Percentiles rank a stretch among this genome's conserved stretches.
Evolutionary conservation across 768 basidiomycete species (phyloP).

Genomic region (Leucocoprinus sp.): DNA sequence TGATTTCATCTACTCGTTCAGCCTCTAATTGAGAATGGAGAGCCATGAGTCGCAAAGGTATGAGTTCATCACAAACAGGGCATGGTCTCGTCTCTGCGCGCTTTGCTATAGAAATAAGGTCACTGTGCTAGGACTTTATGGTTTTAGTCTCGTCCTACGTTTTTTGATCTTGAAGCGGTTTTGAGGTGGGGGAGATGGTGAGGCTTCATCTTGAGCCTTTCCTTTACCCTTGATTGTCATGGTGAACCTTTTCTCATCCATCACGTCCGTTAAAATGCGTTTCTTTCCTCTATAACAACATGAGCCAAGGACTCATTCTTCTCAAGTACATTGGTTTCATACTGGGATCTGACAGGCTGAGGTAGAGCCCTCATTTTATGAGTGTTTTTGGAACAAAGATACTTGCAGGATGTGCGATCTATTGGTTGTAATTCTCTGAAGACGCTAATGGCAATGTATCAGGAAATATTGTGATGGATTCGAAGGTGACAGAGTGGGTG

Average conservation of each 20-base stretch:
- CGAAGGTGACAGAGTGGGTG: conserved; percentile 3
- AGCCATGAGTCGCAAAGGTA: conserved; percentile 65
- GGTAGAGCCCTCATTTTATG: conserved; percentile 6
- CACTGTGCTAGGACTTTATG: neutral
- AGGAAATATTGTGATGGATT: conserved; percentile 7
- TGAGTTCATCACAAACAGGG: conserved; percentile 64
- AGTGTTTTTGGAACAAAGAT: neutral
- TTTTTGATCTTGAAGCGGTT: conserved; percentile 5
- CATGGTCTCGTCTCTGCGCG: conserved; percentile 70
- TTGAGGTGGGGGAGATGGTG: neutral
- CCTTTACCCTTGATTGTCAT: conserved; percentile 7
- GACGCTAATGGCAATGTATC: neutral
- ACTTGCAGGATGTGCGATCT: neutral
- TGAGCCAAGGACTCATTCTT: neutral
- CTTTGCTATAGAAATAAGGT: conserved; percentile 34
- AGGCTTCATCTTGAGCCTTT: neutral
- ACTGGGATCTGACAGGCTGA: conserved; percentile 2
- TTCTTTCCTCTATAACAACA: conserved; percentile 2
- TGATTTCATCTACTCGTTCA: conserved; percentile 61
- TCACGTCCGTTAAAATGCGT: neutral
- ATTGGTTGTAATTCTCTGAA: neutral
- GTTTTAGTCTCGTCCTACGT: neutral
- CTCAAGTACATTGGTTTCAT: neutral
- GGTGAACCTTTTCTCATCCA: conserved; percentile 1
- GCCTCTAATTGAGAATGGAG: conserved; percentile 59